Conservation (phyloP, 1,284 basidiomycete species). For the Schizophyllum amplum region DNA sequence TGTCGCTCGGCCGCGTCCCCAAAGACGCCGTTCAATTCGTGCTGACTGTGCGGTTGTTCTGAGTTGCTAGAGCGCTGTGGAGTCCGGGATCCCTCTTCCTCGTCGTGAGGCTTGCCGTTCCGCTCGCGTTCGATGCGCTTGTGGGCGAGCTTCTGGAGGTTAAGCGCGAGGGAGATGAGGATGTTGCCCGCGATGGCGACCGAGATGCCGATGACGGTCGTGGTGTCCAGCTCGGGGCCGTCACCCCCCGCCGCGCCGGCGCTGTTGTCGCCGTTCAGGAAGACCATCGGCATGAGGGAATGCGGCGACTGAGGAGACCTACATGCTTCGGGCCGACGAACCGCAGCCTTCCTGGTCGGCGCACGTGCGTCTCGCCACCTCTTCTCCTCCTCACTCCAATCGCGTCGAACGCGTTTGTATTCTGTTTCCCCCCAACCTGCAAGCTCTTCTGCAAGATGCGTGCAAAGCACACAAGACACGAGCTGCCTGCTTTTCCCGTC, state of each 20-base stretch:
- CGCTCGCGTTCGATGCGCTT: conserved; percentile 44
- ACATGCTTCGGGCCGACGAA: neutral
- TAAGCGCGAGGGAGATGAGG: conserved; percentile 85
- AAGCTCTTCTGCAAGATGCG: conserved; percentile 47
- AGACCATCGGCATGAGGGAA: neutral
- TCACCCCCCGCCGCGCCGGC: conserved; percentile 21
- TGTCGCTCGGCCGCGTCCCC: neutral
- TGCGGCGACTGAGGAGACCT: neutral
- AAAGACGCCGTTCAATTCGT: neutral
- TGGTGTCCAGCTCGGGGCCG: conserved; percentile 49
- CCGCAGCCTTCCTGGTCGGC: neutral
- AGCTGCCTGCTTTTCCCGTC: conserved; percentile 74
- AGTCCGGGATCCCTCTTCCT: neutral
- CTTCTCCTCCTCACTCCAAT: too few species aligned
- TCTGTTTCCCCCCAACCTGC: conserved; percentile 5
- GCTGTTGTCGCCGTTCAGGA: neutral
- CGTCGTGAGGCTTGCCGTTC: neutral
- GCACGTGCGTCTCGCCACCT: neutral
- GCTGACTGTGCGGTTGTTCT: neutral
- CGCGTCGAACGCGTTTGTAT: neutral
- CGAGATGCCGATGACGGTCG: conserved; percentile 72
- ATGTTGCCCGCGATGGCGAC: conserved; percentile 83
- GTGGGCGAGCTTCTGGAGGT: conserved; percentile 90
- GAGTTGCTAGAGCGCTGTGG: neutral
- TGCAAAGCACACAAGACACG: conserved; percentile 69